phyloP scores from a whole-genome alignment of 176 grass and related monocot genomes.

The Calamus simplicifolius region DNA sequence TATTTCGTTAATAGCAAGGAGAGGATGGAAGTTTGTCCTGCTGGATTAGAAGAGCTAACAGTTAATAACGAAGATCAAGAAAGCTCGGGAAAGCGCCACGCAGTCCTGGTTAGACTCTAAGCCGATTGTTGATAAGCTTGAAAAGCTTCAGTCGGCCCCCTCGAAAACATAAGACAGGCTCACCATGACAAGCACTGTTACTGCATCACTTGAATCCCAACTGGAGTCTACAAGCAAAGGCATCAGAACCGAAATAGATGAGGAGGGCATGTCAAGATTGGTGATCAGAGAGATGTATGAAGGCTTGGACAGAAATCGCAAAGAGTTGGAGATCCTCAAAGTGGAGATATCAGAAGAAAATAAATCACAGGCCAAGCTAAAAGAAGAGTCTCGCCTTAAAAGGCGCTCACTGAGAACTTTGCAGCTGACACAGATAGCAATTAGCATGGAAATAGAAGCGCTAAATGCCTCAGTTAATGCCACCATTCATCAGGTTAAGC shows the following conservation, averaged over 20 bases:
- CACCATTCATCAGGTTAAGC: conserved; percentile 6
- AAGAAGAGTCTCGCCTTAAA: conserved; percentile 22
- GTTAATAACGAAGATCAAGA: conserved; percentile 8
- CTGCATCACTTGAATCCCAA: conserved; percentile 19
- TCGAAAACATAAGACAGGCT: conserved; percentile 27
- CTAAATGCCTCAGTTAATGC: conserved; percentile 17
- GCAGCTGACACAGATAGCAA: conserved; percentile 22
- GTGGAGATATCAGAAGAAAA: conserved; percentile 16
- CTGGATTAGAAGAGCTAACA: no score
- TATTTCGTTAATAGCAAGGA: no score
- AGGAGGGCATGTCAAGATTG: conserved; percentile 15
- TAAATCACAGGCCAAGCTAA: conserved; percentile 14
- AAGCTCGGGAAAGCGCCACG: conserved; percentile 16
- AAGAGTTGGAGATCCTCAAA: conserved; percentile 16
- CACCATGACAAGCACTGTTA: conserved; percentile 17
- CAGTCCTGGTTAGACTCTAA: conserved; percentile 26
- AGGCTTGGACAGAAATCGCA: not conserved
- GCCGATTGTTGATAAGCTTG: conserved; percentile 30
- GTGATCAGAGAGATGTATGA: conserved; percentile 18
- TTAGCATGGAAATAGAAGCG: conserved; percentile 29
- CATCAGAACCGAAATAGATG: conserved; percentile 10
- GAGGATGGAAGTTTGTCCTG: no score
- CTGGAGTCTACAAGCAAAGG: conserved; percentile 27
- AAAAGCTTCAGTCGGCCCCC: conserved; percentile 19
- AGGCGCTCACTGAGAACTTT: conserved; percentile 25